Conservation (phyloP, 176 grass and related monocot genomes). For the Leersia perrieri region DNA sequence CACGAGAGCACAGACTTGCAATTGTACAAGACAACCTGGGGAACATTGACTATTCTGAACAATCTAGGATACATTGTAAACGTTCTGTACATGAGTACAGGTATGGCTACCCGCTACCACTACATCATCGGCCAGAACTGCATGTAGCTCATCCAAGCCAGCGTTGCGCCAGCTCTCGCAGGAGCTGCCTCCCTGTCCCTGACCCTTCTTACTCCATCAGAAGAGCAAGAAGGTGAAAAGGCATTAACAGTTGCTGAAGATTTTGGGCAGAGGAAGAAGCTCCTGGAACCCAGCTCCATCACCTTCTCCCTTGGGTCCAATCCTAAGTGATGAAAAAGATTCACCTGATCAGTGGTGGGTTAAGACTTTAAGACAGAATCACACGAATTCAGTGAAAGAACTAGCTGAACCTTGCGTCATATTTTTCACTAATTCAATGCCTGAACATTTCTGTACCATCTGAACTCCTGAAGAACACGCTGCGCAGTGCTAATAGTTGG, state of each 20-base stretch:
- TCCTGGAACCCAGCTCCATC: conserved; percentile 74
- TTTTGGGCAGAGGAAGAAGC: conserved; percentile 90
- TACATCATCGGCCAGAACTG: conserved; percentile 55
- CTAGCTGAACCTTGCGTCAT: neutral
- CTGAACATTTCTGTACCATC: neutral
- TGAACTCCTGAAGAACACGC: neutral
- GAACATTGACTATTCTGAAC: neutral
- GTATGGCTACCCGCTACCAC: neutral
- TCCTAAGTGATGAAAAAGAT: conserved; percentile 33
- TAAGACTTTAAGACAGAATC: neutral
- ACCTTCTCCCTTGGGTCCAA: conserved; percentile 67
- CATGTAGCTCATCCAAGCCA: conserved; percentile 46
- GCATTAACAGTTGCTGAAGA: conserved; percentile 13
- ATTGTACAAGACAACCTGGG: neutral
- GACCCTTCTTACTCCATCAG: conserved; percentile 25
- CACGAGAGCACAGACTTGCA: neutral
- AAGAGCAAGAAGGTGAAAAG: conserved; percentile 32
- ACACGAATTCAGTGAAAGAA: neutral
- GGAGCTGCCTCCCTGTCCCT: neutral
- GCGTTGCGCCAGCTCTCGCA: conserved; percentile 4
- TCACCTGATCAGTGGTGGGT: neutral
- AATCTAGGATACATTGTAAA: neutral
- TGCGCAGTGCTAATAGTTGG: too few species aligned
- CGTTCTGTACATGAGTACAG: neutral
- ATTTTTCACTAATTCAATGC: neutral